Evolutionary conservation across 345 rosid species (phyloP).

Genomic region (Hevea brasiliensis): DNA sequence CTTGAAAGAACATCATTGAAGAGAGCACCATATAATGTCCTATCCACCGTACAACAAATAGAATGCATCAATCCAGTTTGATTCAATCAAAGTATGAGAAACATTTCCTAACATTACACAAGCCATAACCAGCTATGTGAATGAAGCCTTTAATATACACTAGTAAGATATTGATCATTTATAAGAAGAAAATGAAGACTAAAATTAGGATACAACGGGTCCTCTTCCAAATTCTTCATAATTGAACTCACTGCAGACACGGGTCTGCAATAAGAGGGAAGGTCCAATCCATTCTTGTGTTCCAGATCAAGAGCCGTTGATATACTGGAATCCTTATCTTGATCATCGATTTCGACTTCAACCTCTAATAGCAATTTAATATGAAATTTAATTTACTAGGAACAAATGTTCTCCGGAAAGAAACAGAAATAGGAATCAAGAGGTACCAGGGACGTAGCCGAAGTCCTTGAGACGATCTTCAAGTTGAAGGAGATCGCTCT

Average conservation of each 20-base stretch:
- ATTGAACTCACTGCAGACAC: constrained; percentile 24
- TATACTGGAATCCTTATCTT: constrained; percentile 17
- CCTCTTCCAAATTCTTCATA: constrained; percentile 53
- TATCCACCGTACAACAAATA: no score
- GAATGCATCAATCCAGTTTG: no score
- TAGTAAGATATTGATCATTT: neutral
- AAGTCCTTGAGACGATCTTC: constrained; percentile 44
- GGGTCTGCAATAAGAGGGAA: constrained; percentile 19
- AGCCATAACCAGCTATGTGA: neutral
- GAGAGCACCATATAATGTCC: no score
- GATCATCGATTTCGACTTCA: constrained; percentile 36
- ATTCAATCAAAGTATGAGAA: no score
- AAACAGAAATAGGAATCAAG: neutral
- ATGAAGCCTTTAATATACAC: neutral
- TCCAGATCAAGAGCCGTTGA: constrained; percentile 21
- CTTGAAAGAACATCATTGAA: no score
- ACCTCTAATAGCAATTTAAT: constrained; percentile 21
- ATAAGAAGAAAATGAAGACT: neutral
- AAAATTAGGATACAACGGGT: constrained; percentile 70
- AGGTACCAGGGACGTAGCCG: constrained; percentile 51
- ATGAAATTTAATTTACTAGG: neutral
- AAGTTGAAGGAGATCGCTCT: constrained; percentile 45
- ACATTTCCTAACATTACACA: neutral
- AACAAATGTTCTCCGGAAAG: neutral
- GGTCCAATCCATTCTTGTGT: constrained; percentile 31